A percentile compares a stretch with the other conserved stretches of the same genome.
phyloP scores from a whole-genome alignment of 805 yeast genomes.

The Helenozyma baotianmanensis region DNA sequence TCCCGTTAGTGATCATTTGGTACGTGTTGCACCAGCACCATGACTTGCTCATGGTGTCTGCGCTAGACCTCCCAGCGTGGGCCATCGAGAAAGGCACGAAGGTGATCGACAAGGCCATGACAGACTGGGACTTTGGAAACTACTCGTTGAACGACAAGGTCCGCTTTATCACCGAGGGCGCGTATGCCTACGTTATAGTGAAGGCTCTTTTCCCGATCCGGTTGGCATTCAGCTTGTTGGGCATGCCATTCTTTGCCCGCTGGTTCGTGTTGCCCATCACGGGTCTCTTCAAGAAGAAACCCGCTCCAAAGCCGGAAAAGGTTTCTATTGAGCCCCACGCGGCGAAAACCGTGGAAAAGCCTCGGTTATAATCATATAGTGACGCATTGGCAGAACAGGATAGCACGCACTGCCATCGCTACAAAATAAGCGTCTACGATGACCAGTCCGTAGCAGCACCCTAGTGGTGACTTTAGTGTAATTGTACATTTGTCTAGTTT shows the following conservation, averaged over 20 bases:
- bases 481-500: too few relatives aligned
- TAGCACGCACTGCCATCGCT: too few relatives aligned
- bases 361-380: slow-evolving; percentile 29
- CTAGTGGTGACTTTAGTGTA: too few relatives aligned
- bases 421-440: too few relatives aligned
- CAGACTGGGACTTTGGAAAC: slow-evolving; percentile 27
- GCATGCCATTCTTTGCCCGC: slow-evolving; percentile 57
- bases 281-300: slow-evolving; percentile 9
- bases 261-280: slow-evolving; percentile 46
- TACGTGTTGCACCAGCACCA: slow-evolving; percentile 53
- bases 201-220: slow-evolving; percentile 56
- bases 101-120: slow-evolving; percentile 51
- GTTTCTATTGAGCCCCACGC: slow-evolving; percentile 6
- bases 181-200: slow-evolving; percentile 67
- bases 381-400: too few relatives aligned
- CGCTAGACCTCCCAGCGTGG: slow-evolving; percentile 52
- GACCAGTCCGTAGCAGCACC: too few relatives aligned
- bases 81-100: slow-evolving; percentile 55
- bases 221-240: slow-evolving; percentile 43
- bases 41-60: slow-evolving; percentile 41
- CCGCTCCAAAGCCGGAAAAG: not conserved
- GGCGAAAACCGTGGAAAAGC: slow-evolving; percentile 28
- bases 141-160: slow-evolving; percentile 48
- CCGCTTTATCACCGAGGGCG: slow-evolving; percentile 62
- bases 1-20: slow-evolving; percentile 68